Evolutionary conservation across 306 rosid species (phyloP), one percentile per base, ranked within the genome.

Genomic region (Fragaria ananassa): DNA sequence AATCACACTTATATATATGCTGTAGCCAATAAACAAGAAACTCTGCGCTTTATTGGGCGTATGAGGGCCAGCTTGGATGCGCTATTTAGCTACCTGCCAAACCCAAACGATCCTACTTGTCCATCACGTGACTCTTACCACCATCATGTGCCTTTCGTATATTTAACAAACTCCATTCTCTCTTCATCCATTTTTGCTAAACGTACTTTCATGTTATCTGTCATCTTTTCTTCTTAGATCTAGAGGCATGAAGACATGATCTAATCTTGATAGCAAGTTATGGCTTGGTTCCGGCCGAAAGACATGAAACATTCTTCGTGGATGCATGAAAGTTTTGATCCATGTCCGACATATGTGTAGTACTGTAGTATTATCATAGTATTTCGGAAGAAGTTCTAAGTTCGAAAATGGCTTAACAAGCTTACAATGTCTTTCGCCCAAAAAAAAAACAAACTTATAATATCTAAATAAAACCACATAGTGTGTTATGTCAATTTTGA

Each of bases 11-110:
- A 11, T 12, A 11, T 1, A 5, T 29, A 1, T 0, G 67, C n/a
- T 61, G n/a, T 13, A 10, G 62, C 10, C 67, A 61, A 61, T 44
- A 75, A 53, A 53, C 76, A 57, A 70, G 71, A 74, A 66, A 67
- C 13, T 46, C 6, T 8, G 23, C 70, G 84, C 86, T 81, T 85
- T 87, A 62, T 76, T 71, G 89, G 89, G 87, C 10, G 10, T 57
- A 44, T 60, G 54, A 39, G 45, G 81, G 72, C 76, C 81, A 78
- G 61, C 72, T 44, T 19, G 61, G 45, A 51, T 81, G 80, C 79
- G 45, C 80, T 79, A 60, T 4, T 27, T 25, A 81, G 37, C 79
- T 83, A 75, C 66, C 79, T 68, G 57, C 71, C 76, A 62, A 51
- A 47, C 58, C 44, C 71, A 74, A 47, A 27, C 68, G 67, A 44